These are phyloP conservation scores for Huntiella moniliformis DNA, from an alignment of 2,329 filamentous ascomycete species.

Conservation along the genomic window DNA sequence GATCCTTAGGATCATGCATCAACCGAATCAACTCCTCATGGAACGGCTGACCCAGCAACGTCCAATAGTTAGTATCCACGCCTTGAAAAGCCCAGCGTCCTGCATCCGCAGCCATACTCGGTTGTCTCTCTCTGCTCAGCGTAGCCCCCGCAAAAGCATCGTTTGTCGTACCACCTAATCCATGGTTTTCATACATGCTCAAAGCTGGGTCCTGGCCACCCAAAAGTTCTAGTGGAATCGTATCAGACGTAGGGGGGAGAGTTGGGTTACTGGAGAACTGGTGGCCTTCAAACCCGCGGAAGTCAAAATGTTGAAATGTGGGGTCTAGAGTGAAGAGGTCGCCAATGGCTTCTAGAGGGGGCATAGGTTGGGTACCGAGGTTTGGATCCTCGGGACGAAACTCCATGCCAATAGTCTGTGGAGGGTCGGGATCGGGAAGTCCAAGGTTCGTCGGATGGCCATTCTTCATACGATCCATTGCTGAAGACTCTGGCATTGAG, in stretches of 20 bases:
- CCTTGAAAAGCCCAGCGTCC: conserved; percentile 25
- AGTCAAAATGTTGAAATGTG: conserved; percentile 1
- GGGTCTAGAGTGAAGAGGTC: conserved; percentile 11
- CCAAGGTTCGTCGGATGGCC: background rate
- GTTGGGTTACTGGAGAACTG: conserved; percentile 5
- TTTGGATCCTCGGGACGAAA: background rate
- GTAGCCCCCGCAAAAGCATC: background rate
- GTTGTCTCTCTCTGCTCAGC: conserved; percentile 3
- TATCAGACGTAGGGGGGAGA: too few species aligned
- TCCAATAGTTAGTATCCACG: conserved; percentile 22
- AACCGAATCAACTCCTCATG: conserved; percentile 6
- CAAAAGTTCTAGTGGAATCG: too few species aligned
- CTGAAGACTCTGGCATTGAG: background rate
- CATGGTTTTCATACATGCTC: background rate
- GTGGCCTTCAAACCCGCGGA: conserved; percentile 8
- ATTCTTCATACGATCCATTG: background rate
- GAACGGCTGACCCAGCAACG: conserved; percentile 15
- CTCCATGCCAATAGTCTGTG: background rate
- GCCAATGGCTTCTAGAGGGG: conserved; percentile 2
- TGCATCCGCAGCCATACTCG: conserved; percentile 18
- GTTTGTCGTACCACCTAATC: background rate
- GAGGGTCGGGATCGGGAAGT: background rate
- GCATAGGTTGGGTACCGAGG: background rate
- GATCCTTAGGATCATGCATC: conserved; percentile 2
- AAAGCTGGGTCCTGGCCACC: background rate